Conservation (phyloP, 805 yeast genomes). For the Maudiozyma serrabonitensis region DNA sequence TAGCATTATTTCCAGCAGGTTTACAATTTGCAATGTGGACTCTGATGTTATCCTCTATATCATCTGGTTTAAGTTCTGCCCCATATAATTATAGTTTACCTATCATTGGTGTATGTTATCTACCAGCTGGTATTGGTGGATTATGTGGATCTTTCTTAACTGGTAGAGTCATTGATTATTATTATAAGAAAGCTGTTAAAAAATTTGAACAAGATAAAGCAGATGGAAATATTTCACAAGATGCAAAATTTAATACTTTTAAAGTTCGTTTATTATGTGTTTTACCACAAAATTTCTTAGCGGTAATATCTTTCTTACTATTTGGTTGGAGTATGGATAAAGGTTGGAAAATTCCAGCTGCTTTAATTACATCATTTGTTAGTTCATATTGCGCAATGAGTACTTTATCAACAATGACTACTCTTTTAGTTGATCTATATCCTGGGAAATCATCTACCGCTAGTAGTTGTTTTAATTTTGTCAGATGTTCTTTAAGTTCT, state of each 20-base stretch:
- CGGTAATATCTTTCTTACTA: slow-evolving; percentile 36
- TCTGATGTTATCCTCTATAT: slow-evolving; percentile 51
- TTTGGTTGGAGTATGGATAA: slow-evolving; percentile 69
- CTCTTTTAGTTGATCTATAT: slow-evolving; percentile 62
- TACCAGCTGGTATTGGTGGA: slow-evolving; percentile 68
- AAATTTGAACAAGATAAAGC: slow-evolving; percentile 15
- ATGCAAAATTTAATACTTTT: slow-evolving; percentile 40
- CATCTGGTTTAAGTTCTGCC: slow-evolving; percentile 39
- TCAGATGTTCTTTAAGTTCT: slow-evolving; percentile 63
- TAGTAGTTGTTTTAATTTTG: slow-evolving; percentile 58
- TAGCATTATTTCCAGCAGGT: slow-evolving; percentile 49
- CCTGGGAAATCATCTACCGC: slow-evolving; percentile 66
- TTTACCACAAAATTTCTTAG: slow-evolving; percentile 35
- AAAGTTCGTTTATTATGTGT: slow-evolving; percentile 41
- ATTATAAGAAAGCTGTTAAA: slow-evolving; percentile 32
- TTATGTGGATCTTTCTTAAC: slow-evolving; percentile 47
- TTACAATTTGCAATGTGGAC: slow-evolving; percentile 64
- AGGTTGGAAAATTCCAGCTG: slow-evolving; percentile 39
- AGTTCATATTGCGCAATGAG: slow-evolving; percentile 50
- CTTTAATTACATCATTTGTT: slow-evolving; percentile 47
- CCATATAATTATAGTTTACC: slow-evolving; percentile 44
- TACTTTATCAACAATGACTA: slow-evolving; percentile 46
- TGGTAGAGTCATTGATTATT: slow-evolving; percentile 47
- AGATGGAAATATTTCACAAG: slow-evolving; percentile 18
- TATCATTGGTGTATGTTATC: slow-evolving; percentile 58